Percentiles rank a stretch among this genome's conserved stretches.
These are phyloP conservation scores for Lepiota venenata DNA, from an alignment of 768 basidiomycete genomes.

Conservation along the genomic window DNA sequence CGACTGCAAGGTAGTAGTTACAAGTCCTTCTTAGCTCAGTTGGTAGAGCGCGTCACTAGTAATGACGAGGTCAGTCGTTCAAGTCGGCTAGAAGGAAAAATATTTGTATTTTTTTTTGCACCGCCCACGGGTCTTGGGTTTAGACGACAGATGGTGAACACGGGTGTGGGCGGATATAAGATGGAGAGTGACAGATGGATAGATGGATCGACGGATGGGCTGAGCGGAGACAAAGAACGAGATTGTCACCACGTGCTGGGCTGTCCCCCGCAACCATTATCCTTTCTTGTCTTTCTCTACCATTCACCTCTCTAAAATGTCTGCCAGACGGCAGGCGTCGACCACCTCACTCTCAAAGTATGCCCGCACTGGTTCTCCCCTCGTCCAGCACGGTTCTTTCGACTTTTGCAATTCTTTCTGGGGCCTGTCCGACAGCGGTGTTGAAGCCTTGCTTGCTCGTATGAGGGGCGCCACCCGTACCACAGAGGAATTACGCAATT, in stretches of 20 bases:
- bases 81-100: conserved; percentile 33
- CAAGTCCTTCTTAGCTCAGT: conserved; percentile 50
- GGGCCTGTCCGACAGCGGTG: conserved; percentile 83
- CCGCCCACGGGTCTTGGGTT: neutral
- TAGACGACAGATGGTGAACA: neutral
- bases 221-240: neutral
- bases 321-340: conserved; percentile 76
- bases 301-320: conserved; percentile 36
- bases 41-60: conserved; percentile 57
- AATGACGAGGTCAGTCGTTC: conserved; percentile 37
- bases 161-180: neutral
- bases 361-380: conserved; percentile 54
- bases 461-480: conserved; percentile 85
- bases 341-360: conserved; percentile 77
- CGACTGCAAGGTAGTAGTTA: too few relatives aligned
- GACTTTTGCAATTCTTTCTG: conserved; percentile 99
- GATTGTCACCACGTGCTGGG: conserved; percentile 8
- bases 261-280: neutral
- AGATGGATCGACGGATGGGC: neutral
- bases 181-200: neutral
- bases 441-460: conserved; percentile 86
- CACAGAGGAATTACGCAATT: conserved; percentile 81
- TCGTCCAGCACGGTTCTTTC: conserved; percentile 44
- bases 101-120: conserved; percentile 9
- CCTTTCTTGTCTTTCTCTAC: conserved; percentile 6